Percentiles rank a stretch among this genome's conserved stretches.
Evolutionary conservation across 2,329 filamentous ascomycete genomes (phyloP).

Genomic region (Lachnellula occidentalis): DNA sequence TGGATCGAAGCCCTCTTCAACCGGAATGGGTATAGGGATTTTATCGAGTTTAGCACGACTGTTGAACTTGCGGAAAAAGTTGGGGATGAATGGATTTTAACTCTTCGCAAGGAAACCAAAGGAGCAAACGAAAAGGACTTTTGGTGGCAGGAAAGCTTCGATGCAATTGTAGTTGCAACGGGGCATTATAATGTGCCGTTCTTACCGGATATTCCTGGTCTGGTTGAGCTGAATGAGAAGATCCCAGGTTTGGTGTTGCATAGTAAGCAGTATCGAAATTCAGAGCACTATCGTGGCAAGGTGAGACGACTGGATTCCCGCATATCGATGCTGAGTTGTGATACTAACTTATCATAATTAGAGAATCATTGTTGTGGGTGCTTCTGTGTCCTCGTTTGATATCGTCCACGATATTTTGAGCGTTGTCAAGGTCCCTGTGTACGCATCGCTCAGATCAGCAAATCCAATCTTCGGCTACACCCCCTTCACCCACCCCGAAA

Average conservation of each 20-base stretch:
- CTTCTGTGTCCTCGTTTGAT: conserved; percentile 57
- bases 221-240: conserved; percentile 47
- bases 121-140: conserved; percentile 39
- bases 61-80: conserved; percentile 52
- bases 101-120: conserved; percentile 36
- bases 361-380: conserved; percentile 51
- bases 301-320: background rate
- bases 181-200: conserved; percentile 62
- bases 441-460: conserved; percentile 43
- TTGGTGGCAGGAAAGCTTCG: conserved; percentile 59
- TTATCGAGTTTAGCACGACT: conserved; percentile 50
- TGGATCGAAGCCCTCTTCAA: conserved; percentile 49
- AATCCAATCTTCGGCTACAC: conserved; percentile 49
- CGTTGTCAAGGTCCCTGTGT: conserved; percentile 41
- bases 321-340: background rate
- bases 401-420: conserved; percentile 49
- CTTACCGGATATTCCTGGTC: conserved; percentile 53
- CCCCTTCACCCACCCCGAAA: conserved; percentile 49
- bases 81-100: conserved; percentile 43
- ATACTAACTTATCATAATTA: background rate
- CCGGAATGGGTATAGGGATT: conserved; percentile 44
- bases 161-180: conserved; percentile 59
- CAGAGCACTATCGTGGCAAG: conserved; percentile 51
- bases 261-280: conserved; percentile 65
- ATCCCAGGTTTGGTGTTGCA: conserved; percentile 52